These are phyloP conservation scores for Darksidea phi DNA, from an alignment of 495 filamentous ascomycete genomes.

Conservation along the genomic window DNA sequence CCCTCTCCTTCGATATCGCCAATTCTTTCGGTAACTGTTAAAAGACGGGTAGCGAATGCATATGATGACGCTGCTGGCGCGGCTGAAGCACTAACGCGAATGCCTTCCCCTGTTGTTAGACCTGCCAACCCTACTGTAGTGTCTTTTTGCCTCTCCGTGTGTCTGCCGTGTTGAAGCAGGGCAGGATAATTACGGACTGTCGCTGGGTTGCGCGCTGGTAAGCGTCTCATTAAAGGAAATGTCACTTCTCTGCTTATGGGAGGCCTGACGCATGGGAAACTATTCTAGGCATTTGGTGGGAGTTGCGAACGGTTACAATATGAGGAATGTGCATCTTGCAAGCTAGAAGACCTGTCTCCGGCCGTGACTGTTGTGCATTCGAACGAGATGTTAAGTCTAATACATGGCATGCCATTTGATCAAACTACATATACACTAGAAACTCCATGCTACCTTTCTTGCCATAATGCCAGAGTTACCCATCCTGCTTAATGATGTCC, in stretches of 20 bases:
- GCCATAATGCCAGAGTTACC: background rate
- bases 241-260: background rate
- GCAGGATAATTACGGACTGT: background rate
- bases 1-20: too few relatives aligned
- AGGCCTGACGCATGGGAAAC: background rate
- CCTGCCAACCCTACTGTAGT: background rate
- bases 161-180: background rate
- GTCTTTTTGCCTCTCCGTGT: background rate
- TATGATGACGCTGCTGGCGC: conserved; percentile 25
- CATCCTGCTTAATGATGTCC: background rate
- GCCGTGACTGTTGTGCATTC: background rate
- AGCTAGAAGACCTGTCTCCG: background rate
- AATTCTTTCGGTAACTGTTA: too few relatives aligned
- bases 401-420: background rate
- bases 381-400: background rate
- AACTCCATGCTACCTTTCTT: background rate
- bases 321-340: background rate
- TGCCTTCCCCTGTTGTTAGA: background rate
- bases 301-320: background rate
- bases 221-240: background rate
- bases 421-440: background rate
- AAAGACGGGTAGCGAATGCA: conserved; percentile 5
- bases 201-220: background rate
- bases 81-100: background rate
- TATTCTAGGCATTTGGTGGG: background rate